A percentile compares a stretch with the other conserved stretches of the same genome.
These are phyloP conservation scores for Hypericum perforatum DNA, from an alignment of 345 rosid species.

Conservation along the genomic window DNA sequence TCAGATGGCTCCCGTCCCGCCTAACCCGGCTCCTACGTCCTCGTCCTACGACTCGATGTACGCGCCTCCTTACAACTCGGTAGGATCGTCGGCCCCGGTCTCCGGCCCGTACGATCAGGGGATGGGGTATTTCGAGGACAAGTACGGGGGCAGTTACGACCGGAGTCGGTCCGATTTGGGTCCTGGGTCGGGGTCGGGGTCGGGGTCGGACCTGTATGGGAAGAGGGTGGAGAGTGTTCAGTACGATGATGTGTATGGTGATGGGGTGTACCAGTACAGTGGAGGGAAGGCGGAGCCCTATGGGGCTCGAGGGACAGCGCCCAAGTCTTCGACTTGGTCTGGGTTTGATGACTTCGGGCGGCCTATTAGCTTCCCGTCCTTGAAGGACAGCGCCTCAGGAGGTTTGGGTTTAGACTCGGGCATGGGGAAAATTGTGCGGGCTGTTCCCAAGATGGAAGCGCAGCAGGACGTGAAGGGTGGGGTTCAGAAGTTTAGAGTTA, in stretches of 20 bases:
- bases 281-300: conserved; percentile 87
- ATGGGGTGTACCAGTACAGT: conserved; percentile 75
- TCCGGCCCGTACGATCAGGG: conserved; percentile 36
- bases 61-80: conserved; percentile 28
- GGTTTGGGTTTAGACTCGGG: conserved; percentile 20
- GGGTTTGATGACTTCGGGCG: conserved; percentile 92
- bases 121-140: conserved; percentile 34
- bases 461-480: conserved; percentile 74
- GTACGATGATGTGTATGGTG: conserved; percentile 55
- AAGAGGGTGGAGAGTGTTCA: conserved; percentile 45
- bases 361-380: conserved; percentile 49
- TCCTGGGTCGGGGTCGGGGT: too few relatives aligned
- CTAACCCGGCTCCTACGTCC: conserved; percentile 20
- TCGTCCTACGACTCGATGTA: conserved; percentile 28
- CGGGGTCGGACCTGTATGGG: conserved; percentile 50
- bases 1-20: conserved; percentile 32
- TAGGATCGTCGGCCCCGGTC: conserved; percentile 37
- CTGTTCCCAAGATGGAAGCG: conserved; percentile 77
- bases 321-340: conserved; percentile 63
- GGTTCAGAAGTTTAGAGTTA: conserved; percentile 94
- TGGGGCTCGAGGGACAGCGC: conserved; percentile 87
- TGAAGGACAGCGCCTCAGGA: conserved; percentile 34
- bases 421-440: conserved; percentile 72
- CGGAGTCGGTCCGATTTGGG: conserved; percentile 35
- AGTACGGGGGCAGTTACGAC: conserved; percentile 28